Conservation (phyloP, 83 land plant genomes). For the Thuja plicata region DNA sequence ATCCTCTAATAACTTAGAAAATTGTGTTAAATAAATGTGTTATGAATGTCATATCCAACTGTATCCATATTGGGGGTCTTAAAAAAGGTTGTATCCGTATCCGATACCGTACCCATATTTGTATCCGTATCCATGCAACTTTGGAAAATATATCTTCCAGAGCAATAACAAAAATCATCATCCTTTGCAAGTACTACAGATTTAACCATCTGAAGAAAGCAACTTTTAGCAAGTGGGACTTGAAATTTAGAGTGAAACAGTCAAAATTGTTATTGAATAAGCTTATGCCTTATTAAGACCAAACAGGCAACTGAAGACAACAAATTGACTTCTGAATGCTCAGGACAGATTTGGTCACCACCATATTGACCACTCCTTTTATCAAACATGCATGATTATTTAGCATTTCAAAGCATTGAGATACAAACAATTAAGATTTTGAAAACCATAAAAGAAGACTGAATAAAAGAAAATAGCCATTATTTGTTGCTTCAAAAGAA, state of each 20-base stretch:
- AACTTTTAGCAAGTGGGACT: not conserved
- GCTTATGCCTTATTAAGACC: not conserved
- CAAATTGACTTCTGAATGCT: not conserved
- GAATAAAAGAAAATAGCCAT: not conserved
- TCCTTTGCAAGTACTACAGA: not conserved
- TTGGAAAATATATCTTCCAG: not conserved
- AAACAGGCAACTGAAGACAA: not conserved
- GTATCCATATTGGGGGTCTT: too few relatives aligned
- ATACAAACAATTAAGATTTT: not conserved
- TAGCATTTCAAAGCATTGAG: not conserved
- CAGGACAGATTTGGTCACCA: not conserved
- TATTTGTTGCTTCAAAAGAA: not conserved
- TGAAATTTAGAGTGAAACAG: not conserved
- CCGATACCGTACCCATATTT: too few relatives aligned
- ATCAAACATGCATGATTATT: not conserved
- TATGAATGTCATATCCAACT: too few relatives aligned
- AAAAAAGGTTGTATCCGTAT: too few relatives aligned
- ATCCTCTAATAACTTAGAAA: too few relatives aligned
- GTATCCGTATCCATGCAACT: too few relatives aligned
- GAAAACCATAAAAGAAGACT: not conserved
- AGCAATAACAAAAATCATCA: not conserved
- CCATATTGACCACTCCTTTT: not conserved
- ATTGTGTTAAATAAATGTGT: too few relatives aligned
- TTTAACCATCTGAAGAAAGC: constrained; percentile 3
- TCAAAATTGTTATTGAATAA: not conserved